Evolutionary conservation across 2,329 filamentous ascomycete species (phyloP).

Genomic region (Xylariaceae sp.): DNA sequence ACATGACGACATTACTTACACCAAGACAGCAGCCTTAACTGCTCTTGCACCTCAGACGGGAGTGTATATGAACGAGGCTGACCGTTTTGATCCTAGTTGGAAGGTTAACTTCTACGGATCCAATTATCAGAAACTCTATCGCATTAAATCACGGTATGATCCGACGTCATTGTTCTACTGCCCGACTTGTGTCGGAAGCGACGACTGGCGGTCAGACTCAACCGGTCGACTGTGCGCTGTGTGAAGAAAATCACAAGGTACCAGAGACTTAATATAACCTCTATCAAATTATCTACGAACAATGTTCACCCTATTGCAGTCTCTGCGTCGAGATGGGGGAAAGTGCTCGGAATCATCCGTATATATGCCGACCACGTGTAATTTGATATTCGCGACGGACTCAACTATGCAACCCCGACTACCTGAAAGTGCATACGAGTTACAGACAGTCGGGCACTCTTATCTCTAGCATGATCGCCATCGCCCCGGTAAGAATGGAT

Average conservation of each 20-base stretch:
- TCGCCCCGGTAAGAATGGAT: no score
- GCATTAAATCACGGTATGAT: neutral
- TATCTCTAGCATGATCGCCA: no score
- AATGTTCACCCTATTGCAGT: no score
- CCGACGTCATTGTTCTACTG: neutral
- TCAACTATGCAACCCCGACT: no score
- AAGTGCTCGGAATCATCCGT: no score
- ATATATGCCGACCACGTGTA: no score
- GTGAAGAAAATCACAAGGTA: neutral
- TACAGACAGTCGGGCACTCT: no score
- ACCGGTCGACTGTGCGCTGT: neutral
- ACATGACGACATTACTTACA: neutral
- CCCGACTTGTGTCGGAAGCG: neutral
- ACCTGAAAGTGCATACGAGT: no score
- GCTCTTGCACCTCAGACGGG: neutral
- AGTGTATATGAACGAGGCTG: neutral
- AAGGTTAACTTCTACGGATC: neutral
- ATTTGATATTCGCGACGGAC: no score
- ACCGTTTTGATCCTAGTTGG: neutral
- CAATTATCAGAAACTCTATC: neutral
- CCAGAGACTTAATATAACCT: no score
- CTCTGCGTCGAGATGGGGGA: no score
- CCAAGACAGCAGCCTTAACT: neutral
- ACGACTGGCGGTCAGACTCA: neutral
- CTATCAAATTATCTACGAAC: no score